phyloP scores from a whole-genome alignment of 257 asterid species.

The Nicotiana sylvestris region DNA sequence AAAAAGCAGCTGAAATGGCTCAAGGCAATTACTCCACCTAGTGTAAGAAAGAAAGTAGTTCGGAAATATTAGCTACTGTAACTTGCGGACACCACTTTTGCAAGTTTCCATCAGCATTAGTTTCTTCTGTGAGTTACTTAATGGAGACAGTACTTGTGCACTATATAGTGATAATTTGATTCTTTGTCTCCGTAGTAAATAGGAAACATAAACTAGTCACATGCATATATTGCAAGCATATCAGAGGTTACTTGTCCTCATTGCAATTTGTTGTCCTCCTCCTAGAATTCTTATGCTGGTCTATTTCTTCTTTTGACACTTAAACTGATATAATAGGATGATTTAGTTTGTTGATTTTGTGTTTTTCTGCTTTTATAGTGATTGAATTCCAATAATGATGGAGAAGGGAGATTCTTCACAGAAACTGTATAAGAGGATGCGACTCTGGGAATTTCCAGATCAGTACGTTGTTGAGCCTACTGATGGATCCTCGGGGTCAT shows the following conservation, averaged over 20 bases:
- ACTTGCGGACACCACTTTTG: neutral
- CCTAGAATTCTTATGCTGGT: neutral
- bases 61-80: neutral
- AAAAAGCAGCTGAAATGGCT: neutral
- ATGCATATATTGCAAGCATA: neutral
- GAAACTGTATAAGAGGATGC: conserved; percentile 69
- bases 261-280: neutral
- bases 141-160: neutral
- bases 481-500: conserved; percentile 76
- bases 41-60: neutral
- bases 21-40: neutral
- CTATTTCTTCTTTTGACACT: conserved; percentile 3
- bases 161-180: too few species aligned
- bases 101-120: neutral
- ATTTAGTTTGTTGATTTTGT: neutral
- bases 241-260: neutral
- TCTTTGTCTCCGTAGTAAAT: too few species aligned
- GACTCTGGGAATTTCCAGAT: conserved; percentile 88
- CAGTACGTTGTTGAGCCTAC: conserved; percentile 78
- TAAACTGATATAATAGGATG: neutral
- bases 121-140: conserved; percentile 2
- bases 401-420: conserved; percentile 63
- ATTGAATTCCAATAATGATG: conserved; percentile 54
- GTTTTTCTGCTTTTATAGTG: neutral
- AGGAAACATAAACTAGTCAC: neutral